Evolutionary conservation across 768 basidiomycete species (phyloP).

Genomic region (Calocera viscosa): DNA sequence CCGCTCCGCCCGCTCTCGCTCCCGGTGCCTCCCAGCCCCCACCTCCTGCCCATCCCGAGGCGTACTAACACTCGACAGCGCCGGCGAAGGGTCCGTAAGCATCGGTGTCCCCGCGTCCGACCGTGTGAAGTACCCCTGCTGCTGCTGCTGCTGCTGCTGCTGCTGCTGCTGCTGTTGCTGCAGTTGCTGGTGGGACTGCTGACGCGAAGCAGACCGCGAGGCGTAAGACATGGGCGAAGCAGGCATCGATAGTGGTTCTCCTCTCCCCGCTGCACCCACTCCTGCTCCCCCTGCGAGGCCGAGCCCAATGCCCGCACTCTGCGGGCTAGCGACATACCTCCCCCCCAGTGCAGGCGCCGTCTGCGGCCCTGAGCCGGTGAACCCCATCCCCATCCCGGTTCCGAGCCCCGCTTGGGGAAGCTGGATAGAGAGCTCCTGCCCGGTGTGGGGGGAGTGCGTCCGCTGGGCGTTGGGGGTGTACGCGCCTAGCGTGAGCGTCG

Average conservation of each 20-base stretch:
- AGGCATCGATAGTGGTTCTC: neutral
- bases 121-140: neutral
- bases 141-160: too few species aligned
- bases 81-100: slow-evolving; percentile 5
- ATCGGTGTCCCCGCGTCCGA: neutral
- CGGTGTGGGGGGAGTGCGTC: neutral
- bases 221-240: slow-evolving; percentile 1
- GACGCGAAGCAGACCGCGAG: neutral
- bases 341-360: neutral
- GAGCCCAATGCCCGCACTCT: neutral
- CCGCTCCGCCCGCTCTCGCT: neutral
- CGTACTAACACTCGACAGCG: slow-evolving; percentile 9
- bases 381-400: too few species aligned
- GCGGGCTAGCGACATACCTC: neutral
- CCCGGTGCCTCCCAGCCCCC: neutral
- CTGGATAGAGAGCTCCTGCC: neutral
- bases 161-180: too few species aligned
- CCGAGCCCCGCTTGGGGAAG: neutral
- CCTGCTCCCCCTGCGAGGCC: neutral
- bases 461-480: neutral
- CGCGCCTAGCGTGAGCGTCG: neutral
- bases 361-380: neutral
- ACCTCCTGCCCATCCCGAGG: slow-evolving; percentile 8
- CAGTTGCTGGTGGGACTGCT: too few species aligned
- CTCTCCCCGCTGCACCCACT: neutral